Evolutionary conservation across 495 filamentous ascomycete species (phyloP).

Genomic region (Chaetomidium leptoderma): DNA sequence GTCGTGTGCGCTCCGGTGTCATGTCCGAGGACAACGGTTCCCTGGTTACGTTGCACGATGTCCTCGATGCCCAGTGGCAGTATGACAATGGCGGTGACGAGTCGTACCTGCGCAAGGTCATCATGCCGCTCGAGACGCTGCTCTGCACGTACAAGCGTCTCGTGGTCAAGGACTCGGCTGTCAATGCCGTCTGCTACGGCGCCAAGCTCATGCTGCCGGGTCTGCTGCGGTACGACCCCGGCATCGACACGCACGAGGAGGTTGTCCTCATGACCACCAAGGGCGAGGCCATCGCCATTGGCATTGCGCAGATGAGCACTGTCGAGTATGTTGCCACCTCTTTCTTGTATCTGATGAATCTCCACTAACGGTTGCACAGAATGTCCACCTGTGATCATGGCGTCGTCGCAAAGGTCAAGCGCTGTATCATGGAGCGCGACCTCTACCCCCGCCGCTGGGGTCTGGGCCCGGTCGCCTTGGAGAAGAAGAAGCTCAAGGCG

Average conservation of each 20-base stretch:
- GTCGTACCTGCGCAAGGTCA: conserved; percentile 78
- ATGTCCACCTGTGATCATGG: conserved; percentile 91
- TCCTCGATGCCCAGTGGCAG: conserved; percentile 90
- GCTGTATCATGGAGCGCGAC: conserved; percentile 97
- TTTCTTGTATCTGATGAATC: neutral
- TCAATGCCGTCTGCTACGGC: conserved; percentile 96
- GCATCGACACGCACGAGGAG: conserved; percentile 54
- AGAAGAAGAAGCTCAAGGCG: conserved; percentile 99
- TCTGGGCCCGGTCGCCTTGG: conserved; percentile 77
- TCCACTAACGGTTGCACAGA: conserved; percentile 7
- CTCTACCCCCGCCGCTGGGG: conserved; percentile 95
- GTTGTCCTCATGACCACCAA: conserved; percentile 98
- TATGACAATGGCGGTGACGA: conserved; percentile 91
- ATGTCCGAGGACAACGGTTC: conserved; percentile 78
- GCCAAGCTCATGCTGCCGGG: conserved; percentile 98
- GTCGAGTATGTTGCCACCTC: conserved; percentile 24
- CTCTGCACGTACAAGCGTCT: conserved; percentile 90
- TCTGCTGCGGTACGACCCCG: conserved; percentile 81
- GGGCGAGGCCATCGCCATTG: conserved; percentile 94
- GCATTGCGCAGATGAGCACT: conserved; percentile 78
- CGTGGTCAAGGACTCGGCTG: conserved; percentile 93
- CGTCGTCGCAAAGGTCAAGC: conserved; percentile 94
- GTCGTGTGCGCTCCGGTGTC: conserved; percentile 87
- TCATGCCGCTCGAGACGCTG: conserved; percentile 84
- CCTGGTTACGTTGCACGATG: conserved; percentile 92